Base-by-base conservation (phyloP, 2,329 filamentous ascomycete species). In the Rutstroemia sp. region DNA sequence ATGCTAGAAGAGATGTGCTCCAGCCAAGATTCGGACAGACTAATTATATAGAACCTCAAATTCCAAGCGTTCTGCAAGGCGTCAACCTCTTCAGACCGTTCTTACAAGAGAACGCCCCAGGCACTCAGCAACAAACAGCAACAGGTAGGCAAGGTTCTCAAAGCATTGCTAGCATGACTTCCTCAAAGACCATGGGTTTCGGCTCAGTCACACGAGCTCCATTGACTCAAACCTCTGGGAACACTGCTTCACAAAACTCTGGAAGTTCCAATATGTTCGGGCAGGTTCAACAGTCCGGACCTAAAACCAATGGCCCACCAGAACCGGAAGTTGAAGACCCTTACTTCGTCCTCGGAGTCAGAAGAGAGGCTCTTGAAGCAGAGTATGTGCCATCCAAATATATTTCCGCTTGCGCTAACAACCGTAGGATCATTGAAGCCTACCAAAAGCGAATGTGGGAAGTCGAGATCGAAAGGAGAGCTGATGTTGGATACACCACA, bases 311-410 rank as follows among this genome's bases (percentile, higher is more conserved):
- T 44, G 4, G 5, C 3, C n/a, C 7, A 16, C 25, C 38, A 51
- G 48, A 36, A 9, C 23, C 30, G 2, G 46, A 42, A 19, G 42
- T 64, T n/a, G 57, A 59, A 4, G 63, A 65, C 53, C 64, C 64
- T 4, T 45, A 61, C 47, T 66, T 66, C 23, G 62, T 65, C 2
- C 54, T 65, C 9, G 61, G 63, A 6, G 49, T 65, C 14, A 36
- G 54, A 5, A 46, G 54, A 50, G 59, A 58, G 23, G 61, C 60
- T 38, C 30, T 50, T 7, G 55, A 62, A 27, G 36, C 23, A 39
- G 63, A 64, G 63, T 64, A 64, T 46, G 54, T 53, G 17, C 34
- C 4, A 12, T 3, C 36, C 2, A 25, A 44, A 10, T 50, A 16
- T n/a, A 36, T 25, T 36, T n/a, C 3, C 1, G 23, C 30, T 19